phyloP scores from a whole-genome alignment of 176 grass and related monocot species.

The Saccharum officinarum region DNA sequence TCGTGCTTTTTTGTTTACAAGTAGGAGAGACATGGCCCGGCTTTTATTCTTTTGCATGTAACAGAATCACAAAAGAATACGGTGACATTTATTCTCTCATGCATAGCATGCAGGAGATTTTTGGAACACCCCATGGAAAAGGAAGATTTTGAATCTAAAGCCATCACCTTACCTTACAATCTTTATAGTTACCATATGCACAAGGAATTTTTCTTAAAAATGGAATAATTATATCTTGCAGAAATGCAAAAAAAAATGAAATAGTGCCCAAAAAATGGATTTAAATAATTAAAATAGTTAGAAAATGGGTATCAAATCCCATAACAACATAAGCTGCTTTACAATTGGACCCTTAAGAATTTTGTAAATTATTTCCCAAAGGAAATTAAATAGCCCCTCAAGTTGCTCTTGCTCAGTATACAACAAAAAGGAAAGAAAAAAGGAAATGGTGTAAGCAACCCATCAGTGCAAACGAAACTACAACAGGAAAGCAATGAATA shows the following conservation, averaged over 20 bases:
- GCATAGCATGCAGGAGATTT: conserved; percentile 17
- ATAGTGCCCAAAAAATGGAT: background rate
- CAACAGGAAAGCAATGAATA: conserved; percentile 26
- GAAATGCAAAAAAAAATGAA: background rate
- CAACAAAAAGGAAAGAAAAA: background rate
- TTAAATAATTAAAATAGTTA: background rate
- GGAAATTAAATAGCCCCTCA: conserved; percentile 2
- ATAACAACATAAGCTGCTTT: background rate
- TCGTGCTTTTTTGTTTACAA: conserved; percentile 24
- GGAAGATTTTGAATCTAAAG: conserved; percentile 38
- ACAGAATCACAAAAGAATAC: conserved; percentile 39
- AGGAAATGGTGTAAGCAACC: conserved; percentile 17
- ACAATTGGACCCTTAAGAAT: background rate
- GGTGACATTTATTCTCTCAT: conserved; percentile 29
- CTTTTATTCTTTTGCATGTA: conserved; percentile 58
- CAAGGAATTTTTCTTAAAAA: conserved; percentile 15
- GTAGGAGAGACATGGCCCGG: conserved; percentile 21
- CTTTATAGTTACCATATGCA: conserved; percentile 2
- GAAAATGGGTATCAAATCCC: conserved; percentile 16
- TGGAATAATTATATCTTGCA: background rate
- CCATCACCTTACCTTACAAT: background rate
- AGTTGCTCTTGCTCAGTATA: background rate
- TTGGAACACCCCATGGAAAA: conserved; percentile 29
- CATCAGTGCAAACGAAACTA: conserved; percentile 30
- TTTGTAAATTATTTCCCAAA: conserved; percentile 11